Base-by-base conservation (phyloP, 2,329 filamentous ascomycete species). In the Paracamarosporium sp. region DNA sequence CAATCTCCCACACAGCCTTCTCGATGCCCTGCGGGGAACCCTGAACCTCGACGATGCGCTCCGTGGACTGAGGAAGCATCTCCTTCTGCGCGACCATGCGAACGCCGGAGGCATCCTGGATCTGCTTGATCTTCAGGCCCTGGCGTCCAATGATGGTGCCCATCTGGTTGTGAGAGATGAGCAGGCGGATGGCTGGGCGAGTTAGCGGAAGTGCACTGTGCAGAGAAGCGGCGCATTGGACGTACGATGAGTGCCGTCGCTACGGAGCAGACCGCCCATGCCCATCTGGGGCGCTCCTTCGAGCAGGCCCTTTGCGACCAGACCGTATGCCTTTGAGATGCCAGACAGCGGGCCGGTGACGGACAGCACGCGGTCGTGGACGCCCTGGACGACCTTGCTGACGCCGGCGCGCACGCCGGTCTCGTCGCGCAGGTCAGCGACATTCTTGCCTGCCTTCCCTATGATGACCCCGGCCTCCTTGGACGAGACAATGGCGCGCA, bases 131-230 rank as follows among this genome's bases (percentile, higher is more conserved):
- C 85, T 98, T 99, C 67, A 97, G 85, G 58, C 95, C 95, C 78
- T 96, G 91, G 65, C 93, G 89, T 71, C 95, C 95, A 75, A 99
- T 99, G 81, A 99, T 97, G 71, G 95, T 99, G 62, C 95, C 95
- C 95, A 99, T 99, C 81, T 99, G 95, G 79, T 98, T 98, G 83
- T 99, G 94, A 31, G 95, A 99, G 79, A 99, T 98, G 76, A 99
- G 89, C 30, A 99, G 89, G 75, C 97, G 97, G 78, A 99, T 91
- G 60, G 95, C 95, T 99, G 55, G 28, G 43, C 20, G 43, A 38
- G 58, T 74, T 64, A 73, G 69, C 60, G 41, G 53, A 46, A 22
- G 6, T 47, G 44, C 22, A 4, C 35, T 12, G 30, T 17, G 40
- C n/a, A 20, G 28, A 48, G 17, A 13, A 17, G 36, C 53, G 35